Evolutionary conservation across 495 filamentous ascomycete species (phyloP), one percentile per base, ranked within the genome.

Genomic region (Penicillium roqueforti): DNA sequence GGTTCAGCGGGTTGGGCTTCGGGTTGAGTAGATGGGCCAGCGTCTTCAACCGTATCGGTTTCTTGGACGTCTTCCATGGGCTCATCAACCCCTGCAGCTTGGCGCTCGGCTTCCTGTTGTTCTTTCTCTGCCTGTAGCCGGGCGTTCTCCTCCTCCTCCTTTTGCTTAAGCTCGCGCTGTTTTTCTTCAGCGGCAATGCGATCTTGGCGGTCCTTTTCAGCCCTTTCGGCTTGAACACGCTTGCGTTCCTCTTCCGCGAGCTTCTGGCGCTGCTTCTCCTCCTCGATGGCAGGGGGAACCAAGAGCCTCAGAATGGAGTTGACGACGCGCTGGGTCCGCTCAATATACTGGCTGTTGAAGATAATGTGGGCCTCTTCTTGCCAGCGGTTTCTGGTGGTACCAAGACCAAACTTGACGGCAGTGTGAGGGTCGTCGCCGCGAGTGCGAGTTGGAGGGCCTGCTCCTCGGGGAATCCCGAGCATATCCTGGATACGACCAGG

Each of bases 41-140:
- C 62, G 14, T 56, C 58, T 51, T 70, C 69, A 14, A 62, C 61
- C 28, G 66, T 56, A 25, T 77, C 74, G 13, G 81, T 79, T 25
- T 76, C 69, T 59, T 93, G 89, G 32, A 97, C 78, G 51, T 91
- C 95, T 69, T 96, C 91, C 91, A 97, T 97, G 1, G 85, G 83
- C 56, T 76, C 75, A 22, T 64, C 67, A 20, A 63, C 77, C 7
- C 66, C 71, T 50, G 74, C 73, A 42, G 75, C 75, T 58, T 68
- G 80, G 50, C 77, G 79, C 23, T 72, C 72, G 9, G 73, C 70
- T 66, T 73, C 71, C 58, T 76, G 70, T 47, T 65, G 69, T 58
- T 71, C 73, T 45, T 68, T 66, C 59, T 81, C 78, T 45, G 72
- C 67, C 54, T 73, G 65, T 5, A 66, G 66, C 22, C 66, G 59